Evolutionary conservation across 2,329 filamentous ascomycete species (phyloP), one percentile per base, ranked within the genome.

Genomic region (Claviceps fusiformis): DNA sequence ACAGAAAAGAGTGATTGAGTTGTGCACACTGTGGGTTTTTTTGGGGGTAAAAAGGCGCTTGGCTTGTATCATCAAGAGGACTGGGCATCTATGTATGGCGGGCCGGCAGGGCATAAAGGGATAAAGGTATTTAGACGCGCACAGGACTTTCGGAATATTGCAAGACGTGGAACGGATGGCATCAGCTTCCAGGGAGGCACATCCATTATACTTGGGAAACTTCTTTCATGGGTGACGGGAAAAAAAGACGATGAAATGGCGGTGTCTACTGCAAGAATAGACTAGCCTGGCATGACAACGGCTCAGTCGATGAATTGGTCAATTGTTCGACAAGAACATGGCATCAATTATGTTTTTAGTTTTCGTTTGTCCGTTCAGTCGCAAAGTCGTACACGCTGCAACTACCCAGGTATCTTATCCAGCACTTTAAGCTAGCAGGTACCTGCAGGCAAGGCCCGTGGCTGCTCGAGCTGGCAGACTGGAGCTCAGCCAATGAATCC

Each of bases 51-150:
- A 24, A 24, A 24, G 24, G 24, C 17, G 17, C 33, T 54, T 27
- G 46, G 47, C 47, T 50, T 56, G 24, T 50, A 54, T n/a, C 39
- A 45, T 47, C 46, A 50, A 45, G 39, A 19, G 46, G 39, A 54
- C 27, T 53, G 15, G 11, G 41, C 41, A 50, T 50, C 47, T 46
- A 27, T 48, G 31, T 39, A 27, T 41, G 47, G 47, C 46, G 44
- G 47, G 47, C 46, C 37, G 47, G 24, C 11, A 47, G 45, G 27
- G n/a, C 19, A 52, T 49, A 55, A 31, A 56, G 55, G 46, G n/a
- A 33, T 44, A 15, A 11, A n/a, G 11, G 5, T 51, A 51, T 44
- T 50, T 56, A 54, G 51, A 50, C 31, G 29, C 33, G 15, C 19
- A 24, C 8, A 46, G 50, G 27, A 24, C 39, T 47, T 19, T 24